Percentiles rank a stretch among this genome's conserved stretches.
phyloP scores from a whole-genome alignment of 345 rosid species.

The Aquilaria yunnanensis region DNA sequence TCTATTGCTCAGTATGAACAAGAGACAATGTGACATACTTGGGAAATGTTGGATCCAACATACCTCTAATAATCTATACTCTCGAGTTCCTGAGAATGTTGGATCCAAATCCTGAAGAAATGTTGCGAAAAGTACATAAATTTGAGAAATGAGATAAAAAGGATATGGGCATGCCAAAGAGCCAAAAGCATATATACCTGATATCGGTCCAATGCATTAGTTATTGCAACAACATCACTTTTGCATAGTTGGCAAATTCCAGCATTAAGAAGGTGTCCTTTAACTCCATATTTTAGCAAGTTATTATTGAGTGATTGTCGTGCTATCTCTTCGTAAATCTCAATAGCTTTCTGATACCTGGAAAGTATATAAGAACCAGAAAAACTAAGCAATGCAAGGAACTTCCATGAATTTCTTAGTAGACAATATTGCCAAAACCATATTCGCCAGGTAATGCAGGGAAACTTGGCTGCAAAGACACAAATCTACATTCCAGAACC shows the following conservation, averaged over 20 bases:
- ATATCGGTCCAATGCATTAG: slow-evolving; percentile 83
- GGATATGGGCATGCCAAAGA: slow-evolving; percentile 6
- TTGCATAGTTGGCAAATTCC: slow-evolving; percentile 96
- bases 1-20: too few relatives aligned
- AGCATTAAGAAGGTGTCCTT: slow-evolving; percentile 97
- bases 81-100: slow-evolving; percentile 91
- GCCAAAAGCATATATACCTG: slow-evolving; percentile 45
- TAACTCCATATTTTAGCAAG: slow-evolving; percentile 94
- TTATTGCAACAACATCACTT: slow-evolving; percentile 79
- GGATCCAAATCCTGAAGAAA: slow-evolving; percentile 86
- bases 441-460: too few relatives aligned
- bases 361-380: slow-evolving; percentile 16
- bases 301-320: slow-evolving; percentile 62
- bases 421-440: too few relatives aligned
- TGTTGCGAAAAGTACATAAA: slow-evolving; percentile 2
- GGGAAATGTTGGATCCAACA: slow-evolving; percentile 7
- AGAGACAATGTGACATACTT: too few relatives aligned
- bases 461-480: too few relatives aligned
- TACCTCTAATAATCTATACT: slow-evolving; percentile 68
- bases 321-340: slow-evolving; percentile 87
- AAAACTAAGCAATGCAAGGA: too few relatives aligned
- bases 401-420: too few relatives aligned
- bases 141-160: background rate
- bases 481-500: too few relatives aligned
- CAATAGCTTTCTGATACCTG: slow-evolving; percentile 85